Evolutionary conservation across 257 asterid species (phyloP).

Genomic region (Solanum lignicaule): DNA sequence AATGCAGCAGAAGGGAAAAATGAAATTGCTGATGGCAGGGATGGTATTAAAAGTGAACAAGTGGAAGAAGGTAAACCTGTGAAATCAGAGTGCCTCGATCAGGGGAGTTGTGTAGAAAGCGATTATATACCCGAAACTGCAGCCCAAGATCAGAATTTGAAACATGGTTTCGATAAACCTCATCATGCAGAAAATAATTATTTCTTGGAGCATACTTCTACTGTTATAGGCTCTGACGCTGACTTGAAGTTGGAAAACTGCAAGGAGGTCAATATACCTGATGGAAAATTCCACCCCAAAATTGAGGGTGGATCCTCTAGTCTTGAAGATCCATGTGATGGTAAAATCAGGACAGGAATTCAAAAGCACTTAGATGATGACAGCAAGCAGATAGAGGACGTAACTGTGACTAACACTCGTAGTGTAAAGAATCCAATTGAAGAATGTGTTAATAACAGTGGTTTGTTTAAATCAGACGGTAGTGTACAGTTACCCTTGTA

Average conservation of each 20-base stretch:
- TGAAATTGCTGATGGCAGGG: slow-evolving; percentile 10
- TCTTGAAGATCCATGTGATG: slow-evolving; percentile 4
- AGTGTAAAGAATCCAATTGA: slow-evolving; percentile 46
- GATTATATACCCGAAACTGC: slow-evolving; percentile 36
- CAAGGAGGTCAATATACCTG: slow-evolving; percentile 11
- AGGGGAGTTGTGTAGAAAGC: slow-evolving; percentile 81
- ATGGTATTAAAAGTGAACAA: slow-evolving; percentile 20
- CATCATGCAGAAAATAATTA: slow-evolving; percentile 34
- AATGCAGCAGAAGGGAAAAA: slow-evolving; percentile 49
- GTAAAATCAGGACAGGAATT: slow-evolving; percentile 22
- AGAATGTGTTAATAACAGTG: slow-evolving; percentile 33
- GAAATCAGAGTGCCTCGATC: slow-evolving; percentile 60
- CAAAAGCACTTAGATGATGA: slow-evolving; percentile 13
- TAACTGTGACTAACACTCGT: slow-evolving; percentile 37
- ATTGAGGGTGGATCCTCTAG: slow-evolving; percentile 15
- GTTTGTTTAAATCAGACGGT: slow-evolving; percentile 46
- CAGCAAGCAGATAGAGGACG: slow-evolving; percentile 9
- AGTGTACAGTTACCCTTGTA: slow-evolving; percentile 89
- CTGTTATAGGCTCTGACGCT: slow-evolving; percentile 18
- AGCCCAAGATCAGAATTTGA: slow-evolving; percentile 23
- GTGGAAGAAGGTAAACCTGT: slow-evolving; percentile 28
- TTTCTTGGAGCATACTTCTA: slow-evolving; percentile 33
- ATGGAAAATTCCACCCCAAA: slow-evolving; percentile 11
- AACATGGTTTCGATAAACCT: slow-evolving; percentile 18
- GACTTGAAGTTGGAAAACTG: slow-evolving; percentile 31